phyloP scores from a whole-genome alignment of 176 grass and related monocot species.

The Eremochloa ophiuroides region DNA sequence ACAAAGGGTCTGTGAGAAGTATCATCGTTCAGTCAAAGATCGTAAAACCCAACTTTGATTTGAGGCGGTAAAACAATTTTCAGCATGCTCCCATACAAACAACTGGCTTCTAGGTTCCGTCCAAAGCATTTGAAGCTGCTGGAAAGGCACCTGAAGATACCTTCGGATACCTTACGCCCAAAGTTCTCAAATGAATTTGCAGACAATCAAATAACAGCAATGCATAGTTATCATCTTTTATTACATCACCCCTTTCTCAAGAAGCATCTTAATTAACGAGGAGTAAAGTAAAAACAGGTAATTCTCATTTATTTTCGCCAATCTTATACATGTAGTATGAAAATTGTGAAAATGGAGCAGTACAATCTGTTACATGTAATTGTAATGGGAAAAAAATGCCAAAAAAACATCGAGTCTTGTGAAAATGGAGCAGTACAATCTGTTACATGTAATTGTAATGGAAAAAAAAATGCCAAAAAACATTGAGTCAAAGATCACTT shows the following conservation, averaged over 20 bases:
- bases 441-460: background rate
- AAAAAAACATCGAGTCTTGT: too few relatives aligned
- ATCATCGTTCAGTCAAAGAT: background rate
- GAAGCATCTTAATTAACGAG: background rate
- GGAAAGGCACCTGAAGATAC: background rate
- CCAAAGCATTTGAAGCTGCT: background rate
- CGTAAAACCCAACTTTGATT: background rate
- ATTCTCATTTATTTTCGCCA: conserved; percentile 14
- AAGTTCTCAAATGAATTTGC: background rate
- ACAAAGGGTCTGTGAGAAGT: background rate
- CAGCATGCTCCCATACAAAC: background rate
- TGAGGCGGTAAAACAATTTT: background rate
- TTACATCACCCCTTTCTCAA: background rate
- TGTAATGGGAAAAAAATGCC: too few relatives aligned
- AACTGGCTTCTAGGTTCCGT: background rate
- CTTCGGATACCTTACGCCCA: background rate
- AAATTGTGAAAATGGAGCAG: background rate
- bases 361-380: too few relatives aligned
- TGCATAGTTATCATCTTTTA: background rate
- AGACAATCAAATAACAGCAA: background rate
- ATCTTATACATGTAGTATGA: background rate
- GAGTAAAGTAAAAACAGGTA: background rate
- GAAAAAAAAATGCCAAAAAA: conserved; percentile 4
- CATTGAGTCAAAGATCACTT: background rate
- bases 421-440: too few relatives aligned